Evolutionary conservation across 352 stramenopile species (phyloP).

Genomic region (Pythium sp.): DNA sequence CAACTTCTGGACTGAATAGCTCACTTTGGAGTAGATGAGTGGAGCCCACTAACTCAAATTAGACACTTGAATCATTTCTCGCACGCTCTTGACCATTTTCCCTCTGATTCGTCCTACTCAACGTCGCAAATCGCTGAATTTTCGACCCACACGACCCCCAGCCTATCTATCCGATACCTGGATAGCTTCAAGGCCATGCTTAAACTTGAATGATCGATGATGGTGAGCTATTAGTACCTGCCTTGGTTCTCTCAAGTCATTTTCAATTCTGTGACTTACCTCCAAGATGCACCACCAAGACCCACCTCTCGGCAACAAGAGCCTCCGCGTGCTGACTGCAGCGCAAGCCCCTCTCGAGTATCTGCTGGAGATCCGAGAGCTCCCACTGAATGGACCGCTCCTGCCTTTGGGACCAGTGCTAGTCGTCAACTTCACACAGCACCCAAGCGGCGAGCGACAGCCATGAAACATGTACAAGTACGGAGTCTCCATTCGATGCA

Average conservation of each 20-base stretch:
- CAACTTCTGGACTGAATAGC: too few species aligned
- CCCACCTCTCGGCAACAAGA: background rate
- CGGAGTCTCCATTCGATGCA: too few species aligned
- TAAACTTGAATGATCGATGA: background rate
- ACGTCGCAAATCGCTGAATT: background rate
- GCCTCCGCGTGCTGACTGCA: background rate
- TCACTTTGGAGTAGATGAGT: too few species aligned
- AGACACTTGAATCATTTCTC: background rate
- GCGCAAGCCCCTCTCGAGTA: background rate
- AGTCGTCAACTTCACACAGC: too few species aligned
- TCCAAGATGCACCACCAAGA: background rate
- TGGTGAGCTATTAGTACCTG: background rate
- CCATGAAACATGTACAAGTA: too few species aligned
- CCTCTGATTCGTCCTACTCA: background rate
- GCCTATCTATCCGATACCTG: background rate
- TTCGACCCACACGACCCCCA: background rate
- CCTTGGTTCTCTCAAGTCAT: background rate
- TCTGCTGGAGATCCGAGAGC: background rate
- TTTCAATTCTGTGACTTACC: background rate
- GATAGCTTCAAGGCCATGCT: background rate
- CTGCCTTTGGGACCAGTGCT: too few species aligned
- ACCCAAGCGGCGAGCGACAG: too few species aligned
- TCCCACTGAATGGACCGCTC: too few species aligned
- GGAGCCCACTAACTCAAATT: too few species aligned
- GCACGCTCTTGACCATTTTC: background rate